Conservation (phyloP, 352 stramenopile genomes). For the Globisporangium solare region DNA sequence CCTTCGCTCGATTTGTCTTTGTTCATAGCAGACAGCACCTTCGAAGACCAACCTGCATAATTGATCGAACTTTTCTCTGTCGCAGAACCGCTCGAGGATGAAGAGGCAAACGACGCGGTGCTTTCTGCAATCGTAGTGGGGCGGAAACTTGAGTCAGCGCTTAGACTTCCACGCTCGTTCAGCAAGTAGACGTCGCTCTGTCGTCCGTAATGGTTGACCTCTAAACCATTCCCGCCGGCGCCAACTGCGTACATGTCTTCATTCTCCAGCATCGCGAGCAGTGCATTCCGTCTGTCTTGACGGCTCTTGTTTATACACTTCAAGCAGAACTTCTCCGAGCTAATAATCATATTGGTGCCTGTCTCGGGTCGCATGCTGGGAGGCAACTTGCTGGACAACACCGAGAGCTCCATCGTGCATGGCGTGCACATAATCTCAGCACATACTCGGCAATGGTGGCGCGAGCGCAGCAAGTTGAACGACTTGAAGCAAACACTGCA, state of each 20-base stretch:
- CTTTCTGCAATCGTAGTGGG: too few species aligned
- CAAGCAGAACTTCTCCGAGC: conserved; percentile 79
- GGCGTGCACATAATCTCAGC: conserved; percentile 77
- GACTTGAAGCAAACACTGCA: conserved; percentile 78
- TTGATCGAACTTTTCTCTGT: conserved; percentile 38
- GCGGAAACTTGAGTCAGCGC: too few species aligned
- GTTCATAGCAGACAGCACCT: conserved; percentile 45
- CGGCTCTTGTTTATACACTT: conserved; percentile 72
- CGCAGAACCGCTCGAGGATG: conserved; percentile 33
- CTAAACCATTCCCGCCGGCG: conserved; percentile 17
- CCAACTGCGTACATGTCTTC: conserved; percentile 5
- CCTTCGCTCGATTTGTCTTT: conserved; percentile 24
- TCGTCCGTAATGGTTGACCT: conserved; percentile 23
- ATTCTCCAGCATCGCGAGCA: conserved; percentile 15
- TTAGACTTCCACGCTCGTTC: conserved; percentile 19
- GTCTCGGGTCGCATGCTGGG: conserved; percentile 47
- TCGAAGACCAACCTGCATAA: conserved; percentile 55
- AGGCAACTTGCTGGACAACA: conserved; percentile 56
- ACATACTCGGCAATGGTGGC: conserved; percentile 79
- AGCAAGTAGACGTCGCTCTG: conserved; percentile 8
- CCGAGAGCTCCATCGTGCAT: conserved; percentile 60
- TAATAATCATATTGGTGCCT: conserved; percentile 46
- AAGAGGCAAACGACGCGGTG: conserved; percentile 14
- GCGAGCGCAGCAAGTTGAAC: conserved; percentile 65
- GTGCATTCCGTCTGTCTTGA: conserved; percentile 40